A percentile compares a stretch with the other conserved stretches of the same genome.
These are phyloP conservation scores for Pyronema omphalodes DNA, from an alignment of 495 filamentous ascomycete genomes.

Conservation along the genomic window DNA sequence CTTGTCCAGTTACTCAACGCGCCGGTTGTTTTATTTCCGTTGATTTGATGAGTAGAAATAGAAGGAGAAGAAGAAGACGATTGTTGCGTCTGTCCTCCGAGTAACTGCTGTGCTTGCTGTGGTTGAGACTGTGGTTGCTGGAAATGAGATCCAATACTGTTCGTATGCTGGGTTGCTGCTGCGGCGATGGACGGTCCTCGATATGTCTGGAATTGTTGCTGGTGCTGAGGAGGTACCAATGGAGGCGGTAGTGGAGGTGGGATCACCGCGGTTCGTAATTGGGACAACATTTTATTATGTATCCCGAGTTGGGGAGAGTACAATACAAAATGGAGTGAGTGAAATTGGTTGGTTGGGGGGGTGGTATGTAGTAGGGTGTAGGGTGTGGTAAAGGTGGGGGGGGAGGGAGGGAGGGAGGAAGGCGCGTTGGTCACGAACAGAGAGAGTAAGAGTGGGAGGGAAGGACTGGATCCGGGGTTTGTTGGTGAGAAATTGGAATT, in stretches of 20 bases:
- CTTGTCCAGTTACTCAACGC: constrained; percentile 3
- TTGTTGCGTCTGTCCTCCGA: background rate
- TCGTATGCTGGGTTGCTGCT: background rate
- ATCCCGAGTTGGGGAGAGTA: background rate
- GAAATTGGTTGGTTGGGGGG: background rate
- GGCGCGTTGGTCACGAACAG: background rate
- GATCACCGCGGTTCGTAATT: constrained; percentile 6
- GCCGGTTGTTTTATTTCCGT: constrained; percentile 3
- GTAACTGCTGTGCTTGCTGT: background rate
- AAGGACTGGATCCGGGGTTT: no score
- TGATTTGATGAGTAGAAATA: no score
- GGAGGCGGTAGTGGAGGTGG: constrained; percentile 3
- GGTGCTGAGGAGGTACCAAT: background rate
- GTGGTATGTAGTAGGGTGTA: background rate
- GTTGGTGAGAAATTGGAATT: no score
- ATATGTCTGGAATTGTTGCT: background rate
- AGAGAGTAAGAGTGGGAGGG: background rate
- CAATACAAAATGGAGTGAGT: background rate
- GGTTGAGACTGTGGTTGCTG: background rate
- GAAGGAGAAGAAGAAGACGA: no score
- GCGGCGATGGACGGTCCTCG: constrained; percentile 1
- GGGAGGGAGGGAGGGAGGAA: background rate
- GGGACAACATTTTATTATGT: constrained; percentile 9
- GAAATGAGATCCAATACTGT: background rate
- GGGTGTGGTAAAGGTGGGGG: background rate